Percentiles rank a stretch among this genome's conserved stretches.
phyloP scores from a whole-genome alignment of 768 basidiomycete genomes.

The Leccinum sublutescens region DNA sequence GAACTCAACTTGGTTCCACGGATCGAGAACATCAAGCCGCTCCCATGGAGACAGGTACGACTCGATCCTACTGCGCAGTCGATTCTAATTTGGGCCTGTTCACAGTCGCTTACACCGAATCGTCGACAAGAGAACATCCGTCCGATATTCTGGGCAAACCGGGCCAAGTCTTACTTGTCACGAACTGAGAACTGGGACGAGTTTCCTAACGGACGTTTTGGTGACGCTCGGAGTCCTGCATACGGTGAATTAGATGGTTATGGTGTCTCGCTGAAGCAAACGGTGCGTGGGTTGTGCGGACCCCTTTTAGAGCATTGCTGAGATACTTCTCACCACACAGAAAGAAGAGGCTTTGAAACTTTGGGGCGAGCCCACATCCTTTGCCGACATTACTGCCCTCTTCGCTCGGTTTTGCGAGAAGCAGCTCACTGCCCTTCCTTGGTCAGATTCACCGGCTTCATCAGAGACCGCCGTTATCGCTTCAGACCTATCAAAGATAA shows the following conservation, averaged over 20 bases:
- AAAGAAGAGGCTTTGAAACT: conserved; percentile 83
- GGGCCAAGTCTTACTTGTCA: conserved; percentile 90
- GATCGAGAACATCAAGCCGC: conserved; percentile 87
- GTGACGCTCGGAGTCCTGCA: conserved; percentile 95
- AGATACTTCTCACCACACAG: conserved; percentile 43
- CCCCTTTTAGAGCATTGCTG: conserved; percentile 1
- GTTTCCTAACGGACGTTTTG: conserved; percentile 98
- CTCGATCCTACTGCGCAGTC: conserved; percentile 6
- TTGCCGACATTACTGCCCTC: conserved; percentile 64
- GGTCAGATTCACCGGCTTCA: conserved; percentile 90
- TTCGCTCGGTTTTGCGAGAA: conserved; percentile 84
- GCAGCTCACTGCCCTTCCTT: conserved; percentile 78
- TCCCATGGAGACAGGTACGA: conserved; percentile 93
- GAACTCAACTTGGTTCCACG: conserved; percentile 87
- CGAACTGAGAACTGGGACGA: conserved; percentile 99
- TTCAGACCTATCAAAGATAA: conserved; percentile 76
- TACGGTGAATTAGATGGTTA: conserved; percentile 98
- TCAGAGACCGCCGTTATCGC: conserved; percentile 83
- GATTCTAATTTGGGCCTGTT: conserved; percentile 6
- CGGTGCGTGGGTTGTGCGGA: conserved; percentile 44
- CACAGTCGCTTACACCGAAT: conserved; percentile 85
- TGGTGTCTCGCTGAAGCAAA: conserved; percentile 88
- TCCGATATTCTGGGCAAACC: conserved; percentile 99
- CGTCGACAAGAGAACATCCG: conserved; percentile 90
- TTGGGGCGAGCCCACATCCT: conserved; percentile 79